Evolutionary conservation across 257 asterid genomes (phyloP).

Genomic region (Henckelia pumila): DNA sequence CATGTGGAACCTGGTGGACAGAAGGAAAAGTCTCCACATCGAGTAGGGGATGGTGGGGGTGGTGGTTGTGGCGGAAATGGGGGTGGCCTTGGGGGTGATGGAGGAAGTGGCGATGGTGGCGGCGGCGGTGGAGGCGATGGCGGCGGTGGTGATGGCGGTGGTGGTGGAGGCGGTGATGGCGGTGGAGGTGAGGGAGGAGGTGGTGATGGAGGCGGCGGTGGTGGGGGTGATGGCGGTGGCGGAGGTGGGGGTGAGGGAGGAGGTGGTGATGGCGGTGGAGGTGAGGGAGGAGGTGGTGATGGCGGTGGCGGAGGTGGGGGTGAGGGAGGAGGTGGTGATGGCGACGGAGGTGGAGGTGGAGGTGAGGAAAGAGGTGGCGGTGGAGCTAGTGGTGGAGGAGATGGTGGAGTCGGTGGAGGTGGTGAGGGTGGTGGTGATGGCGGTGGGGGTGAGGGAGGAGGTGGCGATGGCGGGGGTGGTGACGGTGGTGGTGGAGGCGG

Average conservation of each 20-base stretch:
- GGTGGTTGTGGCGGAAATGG: not conserved
- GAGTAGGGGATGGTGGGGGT: not conserved
- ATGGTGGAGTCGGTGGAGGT: not conserved
- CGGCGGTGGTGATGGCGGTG: not conserved
- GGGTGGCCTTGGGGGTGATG: slow-evolving; percentile 16
- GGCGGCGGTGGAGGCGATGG: not conserved
- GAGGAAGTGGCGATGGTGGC: slow-evolving; percentile 14
- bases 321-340: not conserved
- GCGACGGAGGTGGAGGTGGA: too few relatives aligned
- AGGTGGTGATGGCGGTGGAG: not conserved
- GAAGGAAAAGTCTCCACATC: slow-evolving; percentile 22
- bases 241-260: too few relatives aligned
- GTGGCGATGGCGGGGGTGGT: not conserved
- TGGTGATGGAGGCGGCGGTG: not conserved
- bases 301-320: not conserved
- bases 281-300: not conserved
- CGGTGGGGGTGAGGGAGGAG: too few relatives aligned
- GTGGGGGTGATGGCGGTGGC: not conserved
- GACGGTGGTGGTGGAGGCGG: not conserved
- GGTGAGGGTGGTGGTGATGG: too few relatives aligned
- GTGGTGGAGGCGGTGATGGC: not conserved
- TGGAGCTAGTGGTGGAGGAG: not conserved
- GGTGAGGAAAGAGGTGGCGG: not conserved
- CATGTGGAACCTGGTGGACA: slow-evolving; percentile 31
- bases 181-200: not conserved